Percentiles rank a stretch among this genome's conserved stretches.
These are phyloP conservation scores for Tetraselmis striata DNA, from an alignment of 139 green algal genomes.

Conservation along the genomic window DNA sequence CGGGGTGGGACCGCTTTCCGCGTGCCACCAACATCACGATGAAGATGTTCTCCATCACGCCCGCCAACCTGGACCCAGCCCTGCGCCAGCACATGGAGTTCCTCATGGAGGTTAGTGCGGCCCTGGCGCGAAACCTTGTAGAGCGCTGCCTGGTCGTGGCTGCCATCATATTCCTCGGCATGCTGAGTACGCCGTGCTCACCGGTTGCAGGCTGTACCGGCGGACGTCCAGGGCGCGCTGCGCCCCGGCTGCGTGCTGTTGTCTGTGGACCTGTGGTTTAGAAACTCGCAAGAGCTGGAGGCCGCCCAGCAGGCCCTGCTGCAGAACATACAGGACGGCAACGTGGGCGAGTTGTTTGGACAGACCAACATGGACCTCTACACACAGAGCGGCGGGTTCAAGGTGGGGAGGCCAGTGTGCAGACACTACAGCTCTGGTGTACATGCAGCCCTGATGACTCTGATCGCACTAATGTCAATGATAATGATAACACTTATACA, in stretches of 20 bases:
- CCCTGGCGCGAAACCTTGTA: background rate
- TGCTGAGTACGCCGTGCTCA: background rate
- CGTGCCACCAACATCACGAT: background rate
- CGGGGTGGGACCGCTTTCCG: too few relatives aligned
- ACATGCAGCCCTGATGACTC: too few relatives aligned
- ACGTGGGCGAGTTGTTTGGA: too few relatives aligned
- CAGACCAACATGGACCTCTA: too few relatives aligned
- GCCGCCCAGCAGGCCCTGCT: background rate
- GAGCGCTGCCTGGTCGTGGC: background rate
- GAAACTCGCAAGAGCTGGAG: background rate
- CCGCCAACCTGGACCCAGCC: background rate
- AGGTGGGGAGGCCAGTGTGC: too few relatives aligned
- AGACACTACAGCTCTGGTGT: too few relatives aligned
- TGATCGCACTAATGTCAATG: too few relatives aligned
- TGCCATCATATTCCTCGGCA: background rate
- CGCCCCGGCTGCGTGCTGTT: background rate
- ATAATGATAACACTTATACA: too few relatives aligned
- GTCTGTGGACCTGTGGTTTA: background rate
- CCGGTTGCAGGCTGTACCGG: background rate
- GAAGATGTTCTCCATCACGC: background rate
- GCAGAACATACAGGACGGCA: too few relatives aligned
- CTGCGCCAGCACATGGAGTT: background rate
- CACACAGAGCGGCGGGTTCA: too few relatives aligned
- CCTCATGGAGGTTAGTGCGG: background rate
- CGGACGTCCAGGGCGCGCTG: background rate